These are phyloP conservation scores for Aspergillus costaricaensis DNA, from an alignment of 2,329 filamentous ascomycete genomes.

Conservation along the genomic window DNA sequence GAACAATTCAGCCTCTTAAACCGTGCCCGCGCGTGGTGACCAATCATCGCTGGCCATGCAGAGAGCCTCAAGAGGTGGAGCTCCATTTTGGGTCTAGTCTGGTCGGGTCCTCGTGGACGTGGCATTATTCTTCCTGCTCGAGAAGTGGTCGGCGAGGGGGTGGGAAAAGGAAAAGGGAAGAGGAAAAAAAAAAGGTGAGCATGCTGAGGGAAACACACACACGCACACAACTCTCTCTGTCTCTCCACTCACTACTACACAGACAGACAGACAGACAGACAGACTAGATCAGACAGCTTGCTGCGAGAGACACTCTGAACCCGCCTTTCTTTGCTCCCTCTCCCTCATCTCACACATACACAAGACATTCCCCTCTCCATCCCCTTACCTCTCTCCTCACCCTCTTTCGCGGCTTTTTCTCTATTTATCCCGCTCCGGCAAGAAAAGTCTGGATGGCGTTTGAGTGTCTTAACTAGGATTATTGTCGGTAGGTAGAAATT, in stretches of 20 bases:
- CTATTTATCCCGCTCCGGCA: not conserved
- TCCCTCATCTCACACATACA: not conserved
- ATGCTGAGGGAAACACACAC: not conserved
- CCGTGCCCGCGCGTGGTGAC: constrained; percentile 14
- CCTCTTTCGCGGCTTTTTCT: not conserved
- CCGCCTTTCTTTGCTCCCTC: not conserved
- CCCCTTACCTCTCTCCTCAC: not conserved
- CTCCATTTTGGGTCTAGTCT: constrained; percentile 19
- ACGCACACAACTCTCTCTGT: no score
- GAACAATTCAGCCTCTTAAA: constrained; percentile 27
- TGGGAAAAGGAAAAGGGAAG: not conserved
- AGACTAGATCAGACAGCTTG: no score
- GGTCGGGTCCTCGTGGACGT: constrained; percentile 22
- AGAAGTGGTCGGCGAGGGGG: not conserved
- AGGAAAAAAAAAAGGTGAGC: not conserved
- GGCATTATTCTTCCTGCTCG: constrained; percentile 18
- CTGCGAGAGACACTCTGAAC: no score
- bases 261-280: not conserved
- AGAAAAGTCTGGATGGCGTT: not conserved
- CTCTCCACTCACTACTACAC: no score
- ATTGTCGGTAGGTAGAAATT: not conserved
- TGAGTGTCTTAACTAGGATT: not conserved
- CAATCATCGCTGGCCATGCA: constrained; percentile 19
- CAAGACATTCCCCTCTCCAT: not conserved
- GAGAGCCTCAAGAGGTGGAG: constrained; percentile 24